Evolutionary conservation across 1,284 basidiomycete species (phyloP).

Genomic region (Schizophyllum commune): DNA sequence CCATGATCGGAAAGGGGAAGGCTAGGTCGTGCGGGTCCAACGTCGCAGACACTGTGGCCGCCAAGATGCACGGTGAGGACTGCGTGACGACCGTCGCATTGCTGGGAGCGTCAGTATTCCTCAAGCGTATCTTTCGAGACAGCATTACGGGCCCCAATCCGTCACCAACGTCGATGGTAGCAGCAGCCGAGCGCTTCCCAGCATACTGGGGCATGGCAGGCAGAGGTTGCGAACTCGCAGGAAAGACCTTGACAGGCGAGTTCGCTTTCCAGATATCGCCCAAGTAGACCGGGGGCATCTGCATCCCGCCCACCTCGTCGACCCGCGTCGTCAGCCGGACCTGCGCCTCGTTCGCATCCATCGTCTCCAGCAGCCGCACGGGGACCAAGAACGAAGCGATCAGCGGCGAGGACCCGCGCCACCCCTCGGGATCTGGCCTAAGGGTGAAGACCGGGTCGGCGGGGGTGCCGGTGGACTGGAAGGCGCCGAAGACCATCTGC

Average conservation of each 20-base stretch:
- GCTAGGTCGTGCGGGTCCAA: constrained; percentile 17
- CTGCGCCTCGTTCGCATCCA: constrained; percentile 9
- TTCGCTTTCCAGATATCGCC: constrained; percentile 22
- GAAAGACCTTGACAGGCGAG: constrained; percentile 22
- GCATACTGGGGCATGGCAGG: background rate
- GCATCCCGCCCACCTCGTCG: constrained; percentile 18
- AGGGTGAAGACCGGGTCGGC: constrained; percentile 18
- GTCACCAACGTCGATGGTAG: constrained; percentile 22
- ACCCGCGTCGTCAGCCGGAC: background rate
- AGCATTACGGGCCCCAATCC: constrained; percentile 22
- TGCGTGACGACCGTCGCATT: constrained; percentile 17
- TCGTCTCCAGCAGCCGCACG: constrained; percentile 17
- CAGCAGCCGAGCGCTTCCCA: too few relatives aligned
- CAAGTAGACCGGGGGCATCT: constrained; percentile 19
- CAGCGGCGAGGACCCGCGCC: constrained; percentile 23
- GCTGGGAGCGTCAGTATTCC: constrained; percentile 14
- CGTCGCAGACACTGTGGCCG: constrained; percentile 18
- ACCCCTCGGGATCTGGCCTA: constrained; percentile 25
- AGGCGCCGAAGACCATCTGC: constrained; percentile 23
- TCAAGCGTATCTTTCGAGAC: constrained; percentile 18
- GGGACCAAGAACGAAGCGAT: constrained; percentile 28
- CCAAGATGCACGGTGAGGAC: constrained; percentile 25
- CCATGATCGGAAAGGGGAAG: constrained; percentile 28
- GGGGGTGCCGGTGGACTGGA: constrained; percentile 18
- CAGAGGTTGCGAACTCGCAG: constrained; percentile 2